phyloP scores from a whole-genome alignment of 2,329 filamentous ascomycete species.

The Cladosporium sphaerospermum region DNA sequence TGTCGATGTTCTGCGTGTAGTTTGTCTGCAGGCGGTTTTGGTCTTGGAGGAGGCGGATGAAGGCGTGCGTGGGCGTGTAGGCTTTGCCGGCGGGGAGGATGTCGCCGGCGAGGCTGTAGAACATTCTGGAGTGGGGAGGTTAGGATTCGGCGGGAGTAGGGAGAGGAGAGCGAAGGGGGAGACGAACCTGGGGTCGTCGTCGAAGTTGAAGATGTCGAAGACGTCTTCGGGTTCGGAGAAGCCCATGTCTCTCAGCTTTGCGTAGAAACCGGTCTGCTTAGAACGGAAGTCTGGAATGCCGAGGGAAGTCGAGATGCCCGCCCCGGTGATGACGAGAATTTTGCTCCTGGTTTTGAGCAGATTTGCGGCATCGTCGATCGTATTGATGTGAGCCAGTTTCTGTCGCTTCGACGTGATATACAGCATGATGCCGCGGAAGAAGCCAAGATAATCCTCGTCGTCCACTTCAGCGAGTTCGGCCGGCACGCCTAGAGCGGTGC shows the following conservation, averaged over 20 bases:
- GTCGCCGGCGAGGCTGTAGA: conserved; percentile 86
- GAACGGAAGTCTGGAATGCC: conserved; percentile 97
- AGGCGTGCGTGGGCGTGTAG: conserved; percentile 88
- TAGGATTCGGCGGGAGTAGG: background rate
- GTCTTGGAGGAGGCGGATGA: conserved; percentile 82
- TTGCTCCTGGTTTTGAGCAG: conserved; percentile 70
- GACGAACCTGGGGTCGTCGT: conserved; percentile 59
- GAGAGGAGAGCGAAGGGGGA: background rate
- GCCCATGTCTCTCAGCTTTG: conserved; percentile 72
- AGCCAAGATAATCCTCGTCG: conserved; percentile 6
- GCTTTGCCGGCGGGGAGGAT: conserved; percentile 75
- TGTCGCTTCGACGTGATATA: conserved; percentile 42
- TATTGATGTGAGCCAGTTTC: conserved; percentile 75
- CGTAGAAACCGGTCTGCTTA: conserved; percentile 85
- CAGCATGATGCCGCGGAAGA: conserved; percentile 3
- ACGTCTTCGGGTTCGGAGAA: conserved; percentile 85
- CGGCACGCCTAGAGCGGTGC: conserved; percentile 2
- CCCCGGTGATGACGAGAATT: conserved; percentile 89
- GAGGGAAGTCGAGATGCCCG: conserved; percentile 91
- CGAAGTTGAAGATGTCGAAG: conserved; percentile 85
- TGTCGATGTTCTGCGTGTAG: conserved; percentile 97
- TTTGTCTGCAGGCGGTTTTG: conserved; percentile 88
- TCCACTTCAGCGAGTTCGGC: background rate
- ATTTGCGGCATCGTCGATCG: conserved; percentile 76
- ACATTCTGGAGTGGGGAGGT: conserved; percentile 46